These are phyloP conservation scores for Cryptococcus sp. DNA, from an alignment of 1,284 basidiomycete genomes.

Conservation along the genomic window DNA sequence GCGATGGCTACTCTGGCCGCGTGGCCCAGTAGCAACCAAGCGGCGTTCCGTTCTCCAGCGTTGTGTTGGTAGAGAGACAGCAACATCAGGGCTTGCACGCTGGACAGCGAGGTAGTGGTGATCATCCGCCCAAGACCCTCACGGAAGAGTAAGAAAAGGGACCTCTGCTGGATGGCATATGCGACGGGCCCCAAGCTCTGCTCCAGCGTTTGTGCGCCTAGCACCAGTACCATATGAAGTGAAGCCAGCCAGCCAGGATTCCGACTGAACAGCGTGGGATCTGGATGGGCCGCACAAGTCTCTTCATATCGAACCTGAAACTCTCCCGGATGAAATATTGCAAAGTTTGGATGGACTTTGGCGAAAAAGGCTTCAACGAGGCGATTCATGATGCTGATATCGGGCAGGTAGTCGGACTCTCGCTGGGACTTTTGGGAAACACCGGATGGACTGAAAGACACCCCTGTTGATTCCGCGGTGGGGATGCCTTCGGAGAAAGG, in stretches of 20 bases:
- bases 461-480: not conserved
- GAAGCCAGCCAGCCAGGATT: constrained; percentile 15
- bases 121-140: constrained; percentile 18
- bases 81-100: constrained; percentile 26
- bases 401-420: constrained; percentile 4
- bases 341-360: constrained; percentile 22
- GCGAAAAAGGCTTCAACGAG: constrained; percentile 22
- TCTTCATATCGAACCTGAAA: constrained; percentile 18
- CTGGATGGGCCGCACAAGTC: not conserved
- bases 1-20: constrained; percentile 20
- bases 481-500: not conserved
- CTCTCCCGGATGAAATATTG: constrained; percentile 20
- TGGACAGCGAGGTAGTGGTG: constrained; percentile 17
- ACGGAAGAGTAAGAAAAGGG: constrained; percentile 16
- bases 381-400: constrained; percentile 1
- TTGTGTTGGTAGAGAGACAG: constrained; percentile 29
- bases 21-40: constrained; percentile 24
- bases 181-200: not conserved
- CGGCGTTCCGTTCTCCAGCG: constrained; percentile 25
- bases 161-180: constrained; percentile 10
- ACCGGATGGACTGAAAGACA: not conserved
- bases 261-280: not conserved
- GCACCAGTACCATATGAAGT: constrained; percentile 19
- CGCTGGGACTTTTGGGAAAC: not conserved
- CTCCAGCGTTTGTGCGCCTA: constrained; percentile 24